phyloP scores from a whole-genome alignment of 768 basidiomycete species.

The Serendipita sp. region DNA sequence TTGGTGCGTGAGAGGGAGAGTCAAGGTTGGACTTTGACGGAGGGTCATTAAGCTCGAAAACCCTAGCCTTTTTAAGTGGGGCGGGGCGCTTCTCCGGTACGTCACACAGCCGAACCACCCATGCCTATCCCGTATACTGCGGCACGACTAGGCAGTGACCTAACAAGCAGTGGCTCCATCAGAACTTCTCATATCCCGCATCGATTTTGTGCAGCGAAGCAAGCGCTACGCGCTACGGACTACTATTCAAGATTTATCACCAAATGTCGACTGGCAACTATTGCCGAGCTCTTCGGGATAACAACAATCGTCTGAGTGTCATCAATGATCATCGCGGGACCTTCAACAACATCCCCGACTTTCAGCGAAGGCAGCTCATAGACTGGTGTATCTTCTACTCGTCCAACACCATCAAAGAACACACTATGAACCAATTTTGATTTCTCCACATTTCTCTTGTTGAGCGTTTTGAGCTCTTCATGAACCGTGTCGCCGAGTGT shows the following conservation, averaged over 20 bases:
- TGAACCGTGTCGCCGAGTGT: constrained; percentile 64
- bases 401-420: constrained; percentile 68
- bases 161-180: too few species aligned
- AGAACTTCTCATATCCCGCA: too few species aligned
- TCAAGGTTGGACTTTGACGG: too few species aligned
- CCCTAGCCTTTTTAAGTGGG: too few species aligned
- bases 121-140: too few species aligned
- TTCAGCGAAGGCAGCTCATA: constrained; percentile 49
- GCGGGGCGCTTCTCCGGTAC: too few species aligned
- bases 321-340: constrained; percentile 91
- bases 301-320: constrained; percentile 90
- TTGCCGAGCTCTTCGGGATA: constrained; percentile 51
- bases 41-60: too few species aligned
- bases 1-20: not conserved
- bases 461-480: constrained; percentile 45
- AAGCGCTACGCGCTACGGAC: too few species aligned
- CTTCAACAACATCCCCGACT: constrained; percentile 55
- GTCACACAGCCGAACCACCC: too few species aligned
- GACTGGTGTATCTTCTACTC: constrained; percentile 66
- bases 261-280: constrained; percentile 55
- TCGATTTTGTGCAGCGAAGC: too few species aligned
- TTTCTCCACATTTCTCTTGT: constrained; percentile 22
- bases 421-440: constrained; percentile 36
- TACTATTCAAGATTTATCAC: constrained; percentile 26
- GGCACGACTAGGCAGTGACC: too few species aligned